Evolutionary conservation across 2,329 filamentous ascomycete genomes (phyloP).

Genomic region (Colletotrichum kahawae): DNA sequence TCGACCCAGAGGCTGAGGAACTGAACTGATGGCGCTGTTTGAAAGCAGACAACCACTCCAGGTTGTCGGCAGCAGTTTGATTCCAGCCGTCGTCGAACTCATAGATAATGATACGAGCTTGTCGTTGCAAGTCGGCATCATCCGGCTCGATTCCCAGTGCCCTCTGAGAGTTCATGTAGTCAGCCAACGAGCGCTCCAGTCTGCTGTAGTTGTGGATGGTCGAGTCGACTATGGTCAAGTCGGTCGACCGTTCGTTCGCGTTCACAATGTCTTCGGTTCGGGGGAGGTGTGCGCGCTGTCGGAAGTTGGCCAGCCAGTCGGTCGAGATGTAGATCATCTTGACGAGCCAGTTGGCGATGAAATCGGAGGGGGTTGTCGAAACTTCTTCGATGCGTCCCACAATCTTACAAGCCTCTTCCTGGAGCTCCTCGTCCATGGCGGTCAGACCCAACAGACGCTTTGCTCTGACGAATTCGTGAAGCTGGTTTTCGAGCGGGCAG

Average conservation of each 20-base stretch:
- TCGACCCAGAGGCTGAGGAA: not conserved
- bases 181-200: slow-evolving; percentile 60
- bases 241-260: slow-evolving; percentile 52
- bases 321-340: slow-evolving; percentile 55
- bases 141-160: slow-evolving; percentile 51
- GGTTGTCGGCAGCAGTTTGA: slow-evolving; percentile 65
- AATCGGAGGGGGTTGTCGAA: slow-evolving; percentile 53
- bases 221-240: slow-evolving; percentile 61
- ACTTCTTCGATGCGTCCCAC: slow-evolving; percentile 61
- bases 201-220: slow-evolving; percentile 64
- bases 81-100: slow-evolving; percentile 69
- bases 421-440: slow-evolving; percentile 64
- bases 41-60: slow-evolving; percentile 58
- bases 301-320: slow-evolving; percentile 61
- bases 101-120: slow-evolving; percentile 67
- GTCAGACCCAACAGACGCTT: slow-evolving; percentile 61
- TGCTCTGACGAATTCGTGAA: slow-evolving; percentile 58
- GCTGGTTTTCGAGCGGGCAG: slow-evolving; percentile 59
- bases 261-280: slow-evolving; percentile 60
- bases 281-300: slow-evolving; percentile 61
- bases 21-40: slow-evolving; percentile 45
- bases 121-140: slow-evolving; percentile 59
- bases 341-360: slow-evolving; percentile 60
- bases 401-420: slow-evolving; percentile 63
- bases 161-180: slow-evolving; percentile 53